Evolutionary conservation across 1,284 basidiomycete species (phyloP).

Genomic region (Xerocomus nothofagi): DNA sequence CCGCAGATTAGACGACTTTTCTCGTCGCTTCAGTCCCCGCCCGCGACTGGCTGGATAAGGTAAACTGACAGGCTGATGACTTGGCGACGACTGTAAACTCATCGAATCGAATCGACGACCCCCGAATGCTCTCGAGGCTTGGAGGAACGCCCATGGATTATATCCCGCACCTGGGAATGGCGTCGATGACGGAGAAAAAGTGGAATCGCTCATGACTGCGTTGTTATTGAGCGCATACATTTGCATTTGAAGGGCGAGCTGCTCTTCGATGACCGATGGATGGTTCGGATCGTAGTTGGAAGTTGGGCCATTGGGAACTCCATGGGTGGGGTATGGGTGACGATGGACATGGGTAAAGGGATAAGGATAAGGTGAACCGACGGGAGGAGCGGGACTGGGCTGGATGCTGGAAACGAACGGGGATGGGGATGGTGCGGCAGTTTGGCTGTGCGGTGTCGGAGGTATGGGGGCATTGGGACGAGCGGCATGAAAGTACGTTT

Average conservation of each 20-base stretch:
- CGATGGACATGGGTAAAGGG: slow-evolving; percentile 72
- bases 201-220: slow-evolving; percentile 62
- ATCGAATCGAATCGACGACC: slow-evolving; percentile 39
- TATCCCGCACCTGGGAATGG: slow-evolving; percentile 62
- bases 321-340: slow-evolving; percentile 39
- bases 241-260: slow-evolving; percentile 70
- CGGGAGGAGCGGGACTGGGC: slow-evolving; percentile 49
- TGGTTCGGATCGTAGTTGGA: slow-evolving; percentile 51
- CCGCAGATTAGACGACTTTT: slow-evolving; percentile 39
- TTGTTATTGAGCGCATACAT: slow-evolving; percentile 72
- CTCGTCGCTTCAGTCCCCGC: slow-evolving; percentile 38
- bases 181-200: slow-evolving; percentile 68
- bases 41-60: slow-evolving; percentile 45
- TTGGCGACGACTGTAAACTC: slow-evolving; percentile 73
- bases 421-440: slow-evolving; percentile 67
- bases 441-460: slow-evolving; percentile 72
- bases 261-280: slow-evolving; percentile 57
- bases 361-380: slow-evolving; percentile 73
- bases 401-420: slow-evolving; percentile 51
- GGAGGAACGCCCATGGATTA: slow-evolving; percentile 67
- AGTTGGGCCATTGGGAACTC: slow-evolving; percentile 44
- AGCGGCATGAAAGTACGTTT: slow-evolving; percentile 53
- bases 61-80: slow-evolving; percentile 64
- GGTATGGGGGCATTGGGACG: slow-evolving; percentile 73
- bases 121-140: slow-evolving; percentile 49